Conservation (phyloP, 345 rosid species). For the Mallotus nudiflorus region DNA sequence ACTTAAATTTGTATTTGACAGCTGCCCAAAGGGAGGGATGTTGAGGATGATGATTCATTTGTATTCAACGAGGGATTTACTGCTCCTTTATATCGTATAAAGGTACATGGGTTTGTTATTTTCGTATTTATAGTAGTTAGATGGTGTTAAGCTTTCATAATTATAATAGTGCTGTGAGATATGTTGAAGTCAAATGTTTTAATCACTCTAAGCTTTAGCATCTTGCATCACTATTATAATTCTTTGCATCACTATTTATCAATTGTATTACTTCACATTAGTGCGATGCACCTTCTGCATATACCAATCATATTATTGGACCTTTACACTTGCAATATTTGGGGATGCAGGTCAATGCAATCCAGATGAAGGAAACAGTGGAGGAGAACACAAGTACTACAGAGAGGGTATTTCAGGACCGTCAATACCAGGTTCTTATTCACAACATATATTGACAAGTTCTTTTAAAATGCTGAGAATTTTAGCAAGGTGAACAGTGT, state of each 20-base stretch:
- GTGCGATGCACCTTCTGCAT: not conserved
- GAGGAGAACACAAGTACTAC: constrained; percentile 98
- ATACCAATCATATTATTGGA: not conserved
- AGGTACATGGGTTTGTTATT: constrained; percentile 41
- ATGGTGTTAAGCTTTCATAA: not conserved
- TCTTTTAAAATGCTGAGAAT: not conserved
- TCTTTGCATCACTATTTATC: too few relatives aligned
- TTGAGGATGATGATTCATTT: constrained; percentile 86
- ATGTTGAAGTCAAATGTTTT: not conserved
- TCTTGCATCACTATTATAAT: not conserved
- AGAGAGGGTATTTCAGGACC: constrained; percentile 95
- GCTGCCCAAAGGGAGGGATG: constrained; percentile 94
- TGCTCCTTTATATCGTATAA: constrained; percentile 84
- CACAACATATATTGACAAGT: not conserved
- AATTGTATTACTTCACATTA: not conserved
- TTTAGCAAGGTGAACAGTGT: not conserved
- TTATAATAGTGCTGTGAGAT: not conserved
- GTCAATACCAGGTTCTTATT: constrained; percentile 87
- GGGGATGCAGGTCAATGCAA: constrained; percentile 85
- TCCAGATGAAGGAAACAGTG: constrained; percentile 99
- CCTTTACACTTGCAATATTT: not conserved
- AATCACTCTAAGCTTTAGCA: not conserved
- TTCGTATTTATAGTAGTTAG: not conserved
- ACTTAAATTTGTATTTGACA: constrained; percentile 30
- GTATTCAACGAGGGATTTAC: constrained; percentile 75